These are phyloP conservation scores for Emmonsia crescens DNA, from an alignment of 2,329 filamentous ascomycete genomes.

Conservation along the genomic window DNA sequence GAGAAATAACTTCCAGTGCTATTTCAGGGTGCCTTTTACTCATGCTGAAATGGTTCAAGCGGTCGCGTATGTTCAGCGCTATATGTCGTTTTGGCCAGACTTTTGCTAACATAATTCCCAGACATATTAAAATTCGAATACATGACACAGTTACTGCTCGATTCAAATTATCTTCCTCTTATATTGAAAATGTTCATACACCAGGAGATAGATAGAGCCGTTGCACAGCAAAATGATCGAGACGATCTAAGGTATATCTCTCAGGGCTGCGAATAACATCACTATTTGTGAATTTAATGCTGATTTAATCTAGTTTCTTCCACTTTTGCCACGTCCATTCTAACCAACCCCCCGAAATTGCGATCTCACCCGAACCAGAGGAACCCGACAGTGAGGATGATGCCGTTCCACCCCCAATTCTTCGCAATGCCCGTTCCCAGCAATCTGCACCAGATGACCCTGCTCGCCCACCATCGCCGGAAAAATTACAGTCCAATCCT, in stretches of 20 bases:
- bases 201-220: slow-evolving; percentile 82
- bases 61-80: slow-evolving; percentile 60
- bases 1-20: slow-evolving; percentile 84
- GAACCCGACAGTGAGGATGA: slow-evolving; percentile 49
- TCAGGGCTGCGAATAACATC: background rate
- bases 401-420: slow-evolving; percentile 72
- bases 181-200: slow-evolving; percentile 89
- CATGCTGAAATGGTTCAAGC: slow-evolving; percentile 91
- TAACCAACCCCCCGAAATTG: slow-evolving; percentile 41
- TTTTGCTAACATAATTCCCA: slow-evolving; percentile 25
- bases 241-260: slow-evolving; percentile 61
- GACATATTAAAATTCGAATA: slow-evolving; percentile 95
- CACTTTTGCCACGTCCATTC: slow-evolving; percentile 71
- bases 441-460: slow-evolving; percentile 21
- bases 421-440: slow-evolving; percentile 44
- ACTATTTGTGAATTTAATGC: background rate
- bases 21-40: slow-evolving; percentile 80
- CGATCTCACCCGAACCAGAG: slow-evolving; percentile 25
- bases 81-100: background rate
- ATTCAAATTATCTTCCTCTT: slow-evolving; percentile 89
- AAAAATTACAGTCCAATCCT: slow-evolving; percentile 11
- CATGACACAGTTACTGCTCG: slow-evolving; percentile 79
- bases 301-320: slow-evolving; percentile 57
- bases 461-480: slow-evolving; percentile 19
- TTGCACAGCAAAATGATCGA: slow-evolving; percentile 75